These are phyloP conservation scores for Aspergillus sp. DNA, from an alignment of 2,329 filamentous ascomycete species.

Conservation along the genomic window DNA sequence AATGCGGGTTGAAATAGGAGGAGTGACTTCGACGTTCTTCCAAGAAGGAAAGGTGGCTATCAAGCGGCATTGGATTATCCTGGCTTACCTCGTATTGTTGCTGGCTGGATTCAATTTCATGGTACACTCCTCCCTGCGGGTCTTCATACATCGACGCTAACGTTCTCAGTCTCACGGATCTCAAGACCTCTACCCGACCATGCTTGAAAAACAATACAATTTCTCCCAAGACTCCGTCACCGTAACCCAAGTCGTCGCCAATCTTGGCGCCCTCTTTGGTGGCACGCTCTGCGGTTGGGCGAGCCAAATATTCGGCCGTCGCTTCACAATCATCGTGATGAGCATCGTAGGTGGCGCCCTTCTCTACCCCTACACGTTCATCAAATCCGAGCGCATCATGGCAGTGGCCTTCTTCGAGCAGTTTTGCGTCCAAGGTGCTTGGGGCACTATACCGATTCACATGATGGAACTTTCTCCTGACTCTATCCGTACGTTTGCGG, in stretches of 20 bases:
- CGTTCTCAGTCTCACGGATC: constrained; percentile 57
- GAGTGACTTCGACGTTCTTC: constrained; percentile 61
- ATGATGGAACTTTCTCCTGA: constrained; percentile 59
- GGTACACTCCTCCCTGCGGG: constrained; percentile 30
- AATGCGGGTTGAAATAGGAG: constrained; percentile 54
- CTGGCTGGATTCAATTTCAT: constrained; percentile 94
- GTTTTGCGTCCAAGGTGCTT: constrained; percentile 70
- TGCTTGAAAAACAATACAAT: constrained; percentile 52
- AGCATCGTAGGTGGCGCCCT: constrained; percentile 63
- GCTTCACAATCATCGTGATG: constrained; percentile 61
- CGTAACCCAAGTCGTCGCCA: constrained; percentile 65
- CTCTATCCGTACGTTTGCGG: constrained; percentile 55
- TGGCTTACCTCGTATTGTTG: constrained; percentile 74
- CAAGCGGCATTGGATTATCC: constrained; percentile 69
- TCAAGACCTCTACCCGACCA: constrained; percentile 58
- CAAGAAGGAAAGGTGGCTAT: constrained; percentile 72
- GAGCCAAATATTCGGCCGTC: constrained; percentile 62
- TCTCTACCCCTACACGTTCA: constrained; percentile 76
- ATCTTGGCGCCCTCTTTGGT: constrained; percentile 63
- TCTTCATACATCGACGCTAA: constrained; percentile 5
- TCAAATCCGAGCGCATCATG: constrained; percentile 56
- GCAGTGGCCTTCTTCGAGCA: constrained; percentile 80
- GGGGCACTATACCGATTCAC: constrained; percentile 67
- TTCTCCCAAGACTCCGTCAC: constrained; percentile 55
- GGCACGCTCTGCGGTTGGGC: constrained; percentile 61